Conservation (phyloP, 169 alveolate genomes). For the Miamiensis avidus region DNA sequence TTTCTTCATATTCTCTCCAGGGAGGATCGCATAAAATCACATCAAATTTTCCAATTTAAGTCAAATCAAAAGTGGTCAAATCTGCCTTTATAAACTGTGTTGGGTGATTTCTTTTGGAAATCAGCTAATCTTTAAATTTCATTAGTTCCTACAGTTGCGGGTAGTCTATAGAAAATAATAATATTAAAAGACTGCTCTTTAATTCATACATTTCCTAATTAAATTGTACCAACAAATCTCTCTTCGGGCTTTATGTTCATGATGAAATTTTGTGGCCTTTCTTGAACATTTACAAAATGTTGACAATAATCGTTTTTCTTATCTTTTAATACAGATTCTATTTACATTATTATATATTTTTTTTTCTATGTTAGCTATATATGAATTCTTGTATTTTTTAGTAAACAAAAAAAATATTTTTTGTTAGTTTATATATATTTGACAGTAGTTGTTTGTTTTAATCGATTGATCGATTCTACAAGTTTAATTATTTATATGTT, state of each 20-base stretch:
- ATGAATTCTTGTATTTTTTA: too few species aligned
- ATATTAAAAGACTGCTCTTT: not conserved
- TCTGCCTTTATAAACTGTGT: slow-evolving; percentile 87
- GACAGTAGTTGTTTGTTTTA: too few species aligned
- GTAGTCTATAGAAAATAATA: slow-evolving; percentile 43
- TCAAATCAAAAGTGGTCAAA: slow-evolving; percentile 81
- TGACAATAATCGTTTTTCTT: slow-evolving; percentile 86
- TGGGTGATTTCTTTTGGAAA: slow-evolving; percentile 88
- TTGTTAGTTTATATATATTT: too few species aligned
- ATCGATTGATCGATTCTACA: too few species aligned
- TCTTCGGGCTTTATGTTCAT: slow-evolving; percentile 86
- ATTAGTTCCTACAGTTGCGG: slow-evolving; percentile 89
- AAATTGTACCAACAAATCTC: slow-evolving; percentile 65
- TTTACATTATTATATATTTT: too few species aligned
- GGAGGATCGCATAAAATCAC: slow-evolving; percentile 94
- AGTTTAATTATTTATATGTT: too few species aligned
- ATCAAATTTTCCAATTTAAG: slow-evolving; percentile 88
- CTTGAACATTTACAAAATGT: slow-evolving; percentile 90
- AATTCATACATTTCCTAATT: too few species aligned
- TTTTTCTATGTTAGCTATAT: not conserved
- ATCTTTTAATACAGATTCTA: not conserved
- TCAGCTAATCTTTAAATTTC: slow-evolving; percentile 84
- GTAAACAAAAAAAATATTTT: too few species aligned
- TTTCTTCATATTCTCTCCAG: slow-evolving; percentile 83
- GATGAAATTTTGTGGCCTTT: slow-evolving; percentile 92